Conservation (phyloP, 257 asterid species). For the Euphrasia confusa region DNA sequence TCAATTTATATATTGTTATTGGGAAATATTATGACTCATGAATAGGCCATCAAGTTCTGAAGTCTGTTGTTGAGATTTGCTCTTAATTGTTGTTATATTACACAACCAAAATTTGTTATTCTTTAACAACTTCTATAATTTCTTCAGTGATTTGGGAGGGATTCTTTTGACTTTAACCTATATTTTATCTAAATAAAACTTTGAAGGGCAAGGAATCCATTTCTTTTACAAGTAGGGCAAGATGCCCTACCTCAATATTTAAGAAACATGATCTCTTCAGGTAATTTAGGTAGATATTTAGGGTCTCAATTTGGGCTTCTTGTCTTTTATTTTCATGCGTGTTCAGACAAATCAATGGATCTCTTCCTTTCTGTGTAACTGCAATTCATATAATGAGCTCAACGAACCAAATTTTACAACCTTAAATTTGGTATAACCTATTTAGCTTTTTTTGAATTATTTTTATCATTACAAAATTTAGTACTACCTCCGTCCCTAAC, state of each 20-base stretch:
- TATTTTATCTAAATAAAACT: background rate
- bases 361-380: background rate
- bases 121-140: background rate
- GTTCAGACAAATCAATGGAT: no score
- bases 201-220: background rate
- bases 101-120: conserved; percentile 5
- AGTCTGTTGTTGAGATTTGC: conserved; percentile 1
- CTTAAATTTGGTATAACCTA: background rate
- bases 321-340: background rate
- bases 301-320: conserved; percentile 1
- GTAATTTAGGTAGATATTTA: background rate
- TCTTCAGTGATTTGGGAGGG: conserved; percentile 7
- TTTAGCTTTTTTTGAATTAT: background rate
- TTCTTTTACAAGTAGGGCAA: background rate
- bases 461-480: background rate
- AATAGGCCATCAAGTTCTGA: conserved; percentile 18
- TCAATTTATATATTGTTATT: background rate
- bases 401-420: background rate
- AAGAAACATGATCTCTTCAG: conserved; percentile 2
- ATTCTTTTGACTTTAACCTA: background rate
- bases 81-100: conserved; percentile 6
- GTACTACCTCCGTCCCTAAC: no score
- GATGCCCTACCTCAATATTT: background rate
- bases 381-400: background rate
- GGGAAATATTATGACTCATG: conserved; percentile 17